Percentiles rank a stretch among this genome's conserved stretches.
These are phyloP conservation scores for Teratosphaeria pseudoeucalypti DNA, from an alignment of 2,329 filamentous ascomycete genomes.

Conservation along the genomic window DNA sequence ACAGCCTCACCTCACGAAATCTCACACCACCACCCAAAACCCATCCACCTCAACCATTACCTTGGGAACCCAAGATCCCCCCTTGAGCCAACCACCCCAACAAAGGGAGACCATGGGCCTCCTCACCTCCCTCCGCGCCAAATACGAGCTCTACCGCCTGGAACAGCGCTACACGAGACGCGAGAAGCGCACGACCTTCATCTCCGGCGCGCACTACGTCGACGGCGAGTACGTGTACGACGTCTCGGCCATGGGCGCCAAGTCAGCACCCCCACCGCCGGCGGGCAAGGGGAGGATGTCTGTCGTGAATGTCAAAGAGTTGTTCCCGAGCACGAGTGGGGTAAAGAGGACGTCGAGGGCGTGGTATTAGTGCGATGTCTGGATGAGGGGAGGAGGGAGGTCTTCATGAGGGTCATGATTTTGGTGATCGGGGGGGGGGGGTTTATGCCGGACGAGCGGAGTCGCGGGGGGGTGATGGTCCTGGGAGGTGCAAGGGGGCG, in stretches of 20 bases:
- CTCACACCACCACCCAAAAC: neutral
- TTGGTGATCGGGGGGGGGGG: too few species aligned
- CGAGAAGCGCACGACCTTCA: slow-evolving; percentile 81
- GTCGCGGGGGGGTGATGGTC: too few species aligned
- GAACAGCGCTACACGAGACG: slow-evolving; percentile 91
- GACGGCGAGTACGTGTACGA: slow-evolving; percentile 89
- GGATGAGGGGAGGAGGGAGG: neutral
- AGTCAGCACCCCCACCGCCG: slow-evolving; percentile 10
- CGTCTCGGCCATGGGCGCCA: slow-evolving; percentile 16
- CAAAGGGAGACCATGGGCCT: slow-evolving; percentile 44
- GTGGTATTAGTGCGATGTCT: neutral
- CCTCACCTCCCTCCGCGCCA: slow-evolving; percentile 64
- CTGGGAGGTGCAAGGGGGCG: too few species aligned
- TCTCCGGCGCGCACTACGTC: slow-evolving; percentile 81
- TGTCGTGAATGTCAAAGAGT: slow-evolving; percentile 1
- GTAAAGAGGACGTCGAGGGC: neutral
- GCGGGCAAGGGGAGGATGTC: slow-evolving; percentile 3
- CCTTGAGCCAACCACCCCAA: neutral
- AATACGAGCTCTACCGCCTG: slow-evolving; percentile 86
- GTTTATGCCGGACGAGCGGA: too few species aligned
- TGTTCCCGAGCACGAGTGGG: neutral
- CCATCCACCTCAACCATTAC: neutral
- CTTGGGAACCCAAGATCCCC: neutral
- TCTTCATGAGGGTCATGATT: too few species aligned
- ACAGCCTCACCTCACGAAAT: too few species aligned